These are phyloP conservation scores for Fusarium equiseti DNA, from an alignment of 2,329 filamentous ascomycete species.

Conservation along the genomic window DNA sequence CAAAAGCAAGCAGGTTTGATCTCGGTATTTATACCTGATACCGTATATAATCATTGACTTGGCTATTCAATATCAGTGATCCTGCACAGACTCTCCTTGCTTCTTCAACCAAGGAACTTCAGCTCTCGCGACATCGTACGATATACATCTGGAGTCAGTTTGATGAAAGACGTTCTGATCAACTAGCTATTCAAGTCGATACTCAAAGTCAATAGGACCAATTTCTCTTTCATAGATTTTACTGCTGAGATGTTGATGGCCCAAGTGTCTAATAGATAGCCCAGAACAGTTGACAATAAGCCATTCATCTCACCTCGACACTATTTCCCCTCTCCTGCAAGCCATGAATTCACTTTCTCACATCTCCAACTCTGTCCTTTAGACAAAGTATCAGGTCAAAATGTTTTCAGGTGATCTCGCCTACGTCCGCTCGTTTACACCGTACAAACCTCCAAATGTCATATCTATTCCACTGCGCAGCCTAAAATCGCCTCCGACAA, in stretches of 20 bases:
- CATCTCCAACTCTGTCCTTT: not conserved
- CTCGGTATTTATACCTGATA: not conserved
- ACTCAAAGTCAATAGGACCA: not conserved
- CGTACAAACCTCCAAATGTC: not conserved
- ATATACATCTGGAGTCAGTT: not conserved
- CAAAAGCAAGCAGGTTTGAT: not conserved
- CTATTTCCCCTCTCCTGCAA: not conserved
- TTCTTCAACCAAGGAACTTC: not conserved
- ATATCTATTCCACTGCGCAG: conserved; percentile 36
- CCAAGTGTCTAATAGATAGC: conserved; percentile 12
- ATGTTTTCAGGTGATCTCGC: conserved; percentile 50
- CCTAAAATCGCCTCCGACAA: not conserved
- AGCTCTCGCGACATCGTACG: not conserved
- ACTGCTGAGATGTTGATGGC: not conserved
- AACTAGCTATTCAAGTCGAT: not conserved
- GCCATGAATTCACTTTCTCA: not conserved
- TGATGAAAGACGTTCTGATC: too few relatives aligned
- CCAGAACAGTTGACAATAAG: conserved; percentile 42
- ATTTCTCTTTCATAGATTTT: not conserved
- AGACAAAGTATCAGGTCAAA: not conserved
- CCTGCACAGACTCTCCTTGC: too few relatives aligned
- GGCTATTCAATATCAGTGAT: not conserved
- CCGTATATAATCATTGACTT: not conserved
- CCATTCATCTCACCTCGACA: conserved; percentile 1
- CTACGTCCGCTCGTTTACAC: conserved; percentile 35